Evolutionary conservation across 352 stramenopile genomes (phyloP), one percentile per base, ranked within the genome.

Genomic region (Albugo candida): DNA sequence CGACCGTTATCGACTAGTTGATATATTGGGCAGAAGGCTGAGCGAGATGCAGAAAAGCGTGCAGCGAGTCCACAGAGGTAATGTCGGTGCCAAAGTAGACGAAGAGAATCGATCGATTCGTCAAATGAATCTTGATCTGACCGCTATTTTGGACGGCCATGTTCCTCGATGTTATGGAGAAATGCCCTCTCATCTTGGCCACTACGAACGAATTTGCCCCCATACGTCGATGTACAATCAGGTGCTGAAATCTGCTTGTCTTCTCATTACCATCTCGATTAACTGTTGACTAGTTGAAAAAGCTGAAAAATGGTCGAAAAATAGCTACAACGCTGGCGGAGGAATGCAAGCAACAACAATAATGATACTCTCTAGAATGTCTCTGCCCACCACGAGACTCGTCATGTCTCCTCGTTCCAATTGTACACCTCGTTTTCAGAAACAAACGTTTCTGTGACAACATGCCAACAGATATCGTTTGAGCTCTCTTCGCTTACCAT

Each of bases 141-240:
- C 67, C 4, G 53, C 65, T 27, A 88, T 88, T 41, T 50, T 88
- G 42, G 49, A 53, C 21, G 70, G 65, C 13, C 45, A 64, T 24
- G 40, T 81, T 20, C 72, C 72, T 14, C 59, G 76, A 16, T 41
- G 31, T 13, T 84, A 81, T 51, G 76, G 76, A 41, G 73, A 88
- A 43, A 27, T 81, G 45, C 76, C 76, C 0, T 60, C 67, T 11
- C 49, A 74, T 17, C 47, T 78, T 16, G 72, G 76, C n/a, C 65
- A 58, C 44, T 88, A 78, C 56, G 60, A 63, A 47, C 62, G 76
- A 16, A 51, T 88, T 16, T 73, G 58, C 27, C 70, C 72, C 0
- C 60, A 80, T 41, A 84, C 70, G 16, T 63, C 49, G 20, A 66
- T 83, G 53, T 65, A 95, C 58, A 65, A 92, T 57, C 55, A 80